These are phyloP conservation scores for Pseudopyricularia javanii DNA, from an alignment of 2,329 filamentous ascomycete species.

Conservation along the genomic window DNA sequence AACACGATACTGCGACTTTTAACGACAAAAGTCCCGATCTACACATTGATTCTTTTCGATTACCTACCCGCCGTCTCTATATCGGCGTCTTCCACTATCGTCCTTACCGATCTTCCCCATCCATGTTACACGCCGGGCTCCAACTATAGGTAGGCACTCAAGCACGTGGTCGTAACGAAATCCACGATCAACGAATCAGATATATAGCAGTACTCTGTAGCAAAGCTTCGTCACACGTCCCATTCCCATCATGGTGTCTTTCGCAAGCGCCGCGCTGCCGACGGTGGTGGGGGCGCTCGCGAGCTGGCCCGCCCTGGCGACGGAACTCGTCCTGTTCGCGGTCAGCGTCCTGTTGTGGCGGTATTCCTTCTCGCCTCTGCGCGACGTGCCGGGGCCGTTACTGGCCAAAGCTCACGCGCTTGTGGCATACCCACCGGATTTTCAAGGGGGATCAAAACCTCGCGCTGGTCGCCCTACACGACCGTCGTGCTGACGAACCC, in stretches of 20 bases:
- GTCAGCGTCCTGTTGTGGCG: conserved; percentile 4
- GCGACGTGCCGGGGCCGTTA: conserved; percentile 25
- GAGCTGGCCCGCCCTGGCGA: background rate
- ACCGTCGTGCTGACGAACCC: conserved; percentile 20
- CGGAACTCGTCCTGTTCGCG: background rate
- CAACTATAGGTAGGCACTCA: background rate
- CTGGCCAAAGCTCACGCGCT: conserved; percentile 22
- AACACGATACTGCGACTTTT: background rate
- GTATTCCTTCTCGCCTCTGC: conserved; percentile 20
- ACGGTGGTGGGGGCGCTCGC: background rate
- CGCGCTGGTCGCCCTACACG: conserved; percentile 20
- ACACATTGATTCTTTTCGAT: background rate
- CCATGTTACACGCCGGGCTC: background rate
- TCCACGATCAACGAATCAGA: background rate
- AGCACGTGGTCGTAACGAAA: background rate
- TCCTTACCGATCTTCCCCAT: background rate
- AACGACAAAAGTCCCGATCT: background rate
- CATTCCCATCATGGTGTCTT: background rate
- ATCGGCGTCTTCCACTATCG: background rate
- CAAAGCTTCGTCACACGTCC: too few relatives aligned
- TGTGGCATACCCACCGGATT: conserved; percentile 23
- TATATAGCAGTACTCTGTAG: background rate
- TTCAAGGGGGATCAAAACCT: conserved; percentile 23
- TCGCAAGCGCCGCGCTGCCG: background rate
- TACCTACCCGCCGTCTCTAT: background rate